Conservation (phyloP, 2,329 filamentous ascomycete species). For the Sporothrix globosa region DNA sequence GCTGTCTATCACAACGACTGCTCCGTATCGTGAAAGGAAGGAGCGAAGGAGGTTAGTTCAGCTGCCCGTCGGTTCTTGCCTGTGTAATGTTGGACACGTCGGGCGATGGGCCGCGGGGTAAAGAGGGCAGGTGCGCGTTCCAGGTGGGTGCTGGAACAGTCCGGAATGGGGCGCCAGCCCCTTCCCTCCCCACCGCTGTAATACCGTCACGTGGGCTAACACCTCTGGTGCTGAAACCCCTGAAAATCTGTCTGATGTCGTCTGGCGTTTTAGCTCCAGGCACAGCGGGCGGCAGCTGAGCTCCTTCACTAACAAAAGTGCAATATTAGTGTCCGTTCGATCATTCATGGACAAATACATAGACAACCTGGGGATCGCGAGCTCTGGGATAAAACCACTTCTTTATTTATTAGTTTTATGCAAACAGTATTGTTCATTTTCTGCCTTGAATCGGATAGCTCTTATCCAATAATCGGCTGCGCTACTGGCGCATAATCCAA, state of each 20-base stretch:
- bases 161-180: conserved; percentile 4
- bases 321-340: conserved; percentile 4
- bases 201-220: conserved; percentile 12
- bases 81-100: neutral
- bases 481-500: neutral
- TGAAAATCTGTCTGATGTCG: conserved; percentile 23
- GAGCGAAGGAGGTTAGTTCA: neutral
- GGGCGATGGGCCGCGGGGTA: conserved; percentile 22
- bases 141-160: conserved; percentile 17
- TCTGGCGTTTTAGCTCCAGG: conserved; percentile 27
- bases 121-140: conserved; percentile 17
- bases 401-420: too few species aligned
- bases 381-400: too few species aligned
- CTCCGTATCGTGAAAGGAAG: conserved; percentile 6
- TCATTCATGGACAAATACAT: neutral
- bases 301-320: too few species aligned
- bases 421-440: too few species aligned
- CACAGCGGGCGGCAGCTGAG: neutral
- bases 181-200: neutral
- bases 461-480: neutral
- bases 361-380: neutral
- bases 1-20: neutral
- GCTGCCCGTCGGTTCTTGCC: conserved; percentile 1
- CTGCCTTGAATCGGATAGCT: too few species aligned
- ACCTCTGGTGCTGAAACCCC: conserved; percentile 24